Percentiles rank a stretch among this genome's conserved stretches.
phyloP scores from a whole-genome alignment of 2,329 filamentous ascomycete genomes.

The Epichloe brachyelytri region DNA sequence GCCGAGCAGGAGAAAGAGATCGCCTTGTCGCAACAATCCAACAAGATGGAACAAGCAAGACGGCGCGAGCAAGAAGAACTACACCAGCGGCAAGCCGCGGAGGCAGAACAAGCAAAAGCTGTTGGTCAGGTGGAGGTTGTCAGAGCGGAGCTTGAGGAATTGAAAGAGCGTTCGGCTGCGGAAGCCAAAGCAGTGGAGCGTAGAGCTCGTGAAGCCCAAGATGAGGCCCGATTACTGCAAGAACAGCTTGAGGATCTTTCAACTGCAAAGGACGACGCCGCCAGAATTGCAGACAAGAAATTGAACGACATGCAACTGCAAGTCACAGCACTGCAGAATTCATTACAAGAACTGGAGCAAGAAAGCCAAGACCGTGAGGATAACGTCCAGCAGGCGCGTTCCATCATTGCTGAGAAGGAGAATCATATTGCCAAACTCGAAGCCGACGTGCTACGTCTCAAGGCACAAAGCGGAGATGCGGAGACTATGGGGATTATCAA shows the following conservation, averaged over 20 bases:
- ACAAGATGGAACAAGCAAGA: slow-evolving; percentile 69
- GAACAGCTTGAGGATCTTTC: slow-evolving; percentile 70
- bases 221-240: slow-evolving; percentile 58
- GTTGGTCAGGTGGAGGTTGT: slow-evolving; percentile 36
- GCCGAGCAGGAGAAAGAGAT: slow-evolving; percentile 81
- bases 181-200: slow-evolving; percentile 56
- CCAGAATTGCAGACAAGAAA: slow-evolving; percentile 46
- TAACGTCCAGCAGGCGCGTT: slow-evolving; percentile 47
- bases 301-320: slow-evolving; percentile 41
- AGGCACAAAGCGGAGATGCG: slow-evolving; percentile 73
- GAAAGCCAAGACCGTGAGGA: slow-evolving; percentile 44
- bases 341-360: slow-evolving; percentile 44
- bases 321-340: slow-evolving; percentile 31
- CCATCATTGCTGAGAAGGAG: slow-evolving; percentile 56
- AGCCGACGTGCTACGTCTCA: slow-evolving; percentile 69
- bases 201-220: slow-evolving; percentile 56
- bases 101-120: slow-evolving; percentile 39
- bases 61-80: slow-evolving; percentile 78
- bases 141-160: slow-evolving; percentile 36
- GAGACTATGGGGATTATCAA: slow-evolving; percentile 80
- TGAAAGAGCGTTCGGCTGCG: slow-evolving; percentile 35
- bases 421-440: slow-evolving; percentile 61
- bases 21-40: slow-evolving; percentile 62
- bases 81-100: slow-evolving; percentile 48
- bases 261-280: slow-evolving; percentile 53